Evolutionary conservation across 2,329 filamentous ascomycete genomes (phyloP), one percentile per base, ranked within the genome.

Genomic region (Ploettnerulaceae sp.): DNA sequence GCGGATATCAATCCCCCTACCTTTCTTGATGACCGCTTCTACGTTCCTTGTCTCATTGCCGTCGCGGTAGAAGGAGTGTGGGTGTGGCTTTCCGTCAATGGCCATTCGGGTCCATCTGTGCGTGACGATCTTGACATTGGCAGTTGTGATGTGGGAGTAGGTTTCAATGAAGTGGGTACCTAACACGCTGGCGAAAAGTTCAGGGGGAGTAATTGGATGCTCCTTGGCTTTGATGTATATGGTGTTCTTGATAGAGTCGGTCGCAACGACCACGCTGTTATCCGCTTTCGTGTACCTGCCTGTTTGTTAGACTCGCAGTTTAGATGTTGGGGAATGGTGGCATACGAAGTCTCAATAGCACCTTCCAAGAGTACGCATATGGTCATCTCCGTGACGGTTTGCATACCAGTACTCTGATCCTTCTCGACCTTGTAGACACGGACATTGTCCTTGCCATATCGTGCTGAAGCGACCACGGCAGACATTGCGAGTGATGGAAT

Each of bases 231-330:
- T 84, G 71, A 98, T 89, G 74, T 93, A 95, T 65, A 87, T 83
- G 60, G 86, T 97, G 71, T 98, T 95, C 75, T 98, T 98, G 72
- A 97, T 95, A 20, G 89, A 91, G 70, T 98, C 93, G 51, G 93
- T 98, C 54, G 93, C 89, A 51, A 98, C 91, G 49, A 98, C 81
- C 56, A 94, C 87, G 61, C 84, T 86, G 76, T 98, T 98, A 73
- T 98, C 90, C 60, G 89, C 91, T 63, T 79, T 69, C 52, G 91
- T 98, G 76, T 95, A 98, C 55, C 88, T 94, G 53, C 62, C 17
- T 35, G 45, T 28, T 25, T 28, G 26, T 53, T 29, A 65, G 47
- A 62, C 33, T 15, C 35, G 22, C 25, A 31, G 22, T 45, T 32
- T 26, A 12, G 28, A 29, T 4, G 4, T 14, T 44, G 35, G 24